These are phyloP conservation scores for Pseudocercospora pini-densiflorae DNA, from an alignment of 2,329 filamentous ascomycete genomes.

Conservation along the genomic window DNA sequence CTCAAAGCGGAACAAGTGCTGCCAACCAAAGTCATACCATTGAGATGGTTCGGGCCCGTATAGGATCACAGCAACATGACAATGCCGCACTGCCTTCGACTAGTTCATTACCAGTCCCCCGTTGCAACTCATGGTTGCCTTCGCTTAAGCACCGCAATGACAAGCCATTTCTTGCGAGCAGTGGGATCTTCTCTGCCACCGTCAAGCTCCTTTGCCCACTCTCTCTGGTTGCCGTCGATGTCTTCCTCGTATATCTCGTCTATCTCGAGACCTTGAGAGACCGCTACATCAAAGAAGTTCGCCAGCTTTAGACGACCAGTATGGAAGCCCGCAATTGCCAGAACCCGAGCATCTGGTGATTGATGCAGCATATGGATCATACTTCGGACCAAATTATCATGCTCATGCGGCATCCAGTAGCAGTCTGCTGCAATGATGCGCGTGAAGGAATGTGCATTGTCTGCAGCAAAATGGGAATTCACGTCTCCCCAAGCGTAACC, in stretches of 20 bases:
- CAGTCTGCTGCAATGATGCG: slow-evolving; percentile 73
- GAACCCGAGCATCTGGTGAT: slow-evolving; percentile 56
- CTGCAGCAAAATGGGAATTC: slow-evolving; percentile 45
- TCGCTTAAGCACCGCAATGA: slow-evolving; percentile 47
- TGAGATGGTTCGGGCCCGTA: not conserved
- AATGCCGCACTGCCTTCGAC: not conserved
- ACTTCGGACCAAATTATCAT: slow-evolving; percentile 66
- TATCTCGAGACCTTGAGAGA: slow-evolving; percentile 59
- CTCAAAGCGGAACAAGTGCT: not conserved
- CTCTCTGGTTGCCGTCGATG: slow-evolving; percentile 64
- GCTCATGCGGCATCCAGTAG: slow-evolving; percentile 75
- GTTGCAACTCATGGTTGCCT: not conserved
- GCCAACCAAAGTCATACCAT: not conserved
- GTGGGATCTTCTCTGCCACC: slow-evolving; percentile 65
- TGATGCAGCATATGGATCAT: slow-evolving; percentile 68
- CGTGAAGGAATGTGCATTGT: slow-evolving; percentile 55
- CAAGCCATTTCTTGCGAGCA: slow-evolving; percentile 72
- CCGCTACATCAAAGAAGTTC: slow-evolving; percentile 66
- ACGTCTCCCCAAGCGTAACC: slow-evolving; percentile 70
- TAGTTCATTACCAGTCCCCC: too few species aligned
- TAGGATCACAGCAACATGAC: not conserved
- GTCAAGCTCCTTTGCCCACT: slow-evolving; percentile 61
- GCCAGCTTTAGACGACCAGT: slow-evolving; percentile 69
- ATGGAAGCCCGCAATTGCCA: slow-evolving; percentile 74
- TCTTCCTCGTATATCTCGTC: slow-evolving; percentile 73